These are phyloP conservation scores for Hyphopichia buzzinii DNA, from an alignment of 1,139 yeast species.

Conservation along the genomic window DNA sequence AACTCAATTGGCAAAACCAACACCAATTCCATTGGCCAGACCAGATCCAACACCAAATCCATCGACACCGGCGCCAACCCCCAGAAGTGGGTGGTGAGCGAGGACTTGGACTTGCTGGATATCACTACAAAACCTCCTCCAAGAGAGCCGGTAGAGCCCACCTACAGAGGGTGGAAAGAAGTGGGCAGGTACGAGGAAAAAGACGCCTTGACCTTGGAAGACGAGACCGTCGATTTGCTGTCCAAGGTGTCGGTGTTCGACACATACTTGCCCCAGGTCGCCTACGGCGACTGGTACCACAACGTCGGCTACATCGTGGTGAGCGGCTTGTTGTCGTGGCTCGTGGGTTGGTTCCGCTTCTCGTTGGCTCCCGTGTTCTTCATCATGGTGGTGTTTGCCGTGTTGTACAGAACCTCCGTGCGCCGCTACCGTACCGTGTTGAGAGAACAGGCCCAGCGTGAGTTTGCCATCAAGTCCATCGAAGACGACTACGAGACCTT, in stretches of 20 bases:
- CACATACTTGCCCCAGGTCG: conserved; percentile 63
- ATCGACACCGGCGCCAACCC: conserved; percentile 11
- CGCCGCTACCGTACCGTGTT: conserved; percentile 72
- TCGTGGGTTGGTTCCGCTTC: conserved; percentile 73
- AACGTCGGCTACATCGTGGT: conserved; percentile 65
- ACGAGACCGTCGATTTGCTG: conserved; percentile 65
- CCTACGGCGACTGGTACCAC: conserved; percentile 96
- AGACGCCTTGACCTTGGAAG: conserved; percentile 63
- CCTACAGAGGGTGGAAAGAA: conserved; percentile 90
- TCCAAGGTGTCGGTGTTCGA: conserved; percentile 70
- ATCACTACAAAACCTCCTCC: conserved; percentile 43
- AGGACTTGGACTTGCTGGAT: conserved; percentile 33
- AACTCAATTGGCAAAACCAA: not conserved
- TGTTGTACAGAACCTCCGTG: conserved; percentile 79
- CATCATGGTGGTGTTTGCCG: conserved; percentile 55
- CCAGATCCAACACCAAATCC: not conserved
- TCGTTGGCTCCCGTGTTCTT: conserved; percentile 80
- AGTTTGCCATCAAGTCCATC: conserved; percentile 71
- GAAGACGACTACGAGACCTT: conserved; percentile 89
- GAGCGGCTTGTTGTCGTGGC: conserved; percentile 72
- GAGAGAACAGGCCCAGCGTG: conserved; percentile 82
- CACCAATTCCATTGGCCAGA: not conserved
- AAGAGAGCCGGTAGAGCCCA: conserved; percentile 58
- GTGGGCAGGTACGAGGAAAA: conserved; percentile 82
- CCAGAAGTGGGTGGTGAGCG: conserved; percentile 20